These are phyloP conservation scores for Lachancea fermentati DNA, from an alignment of 805 yeast genomes.

Conservation along the genomic window DNA sequence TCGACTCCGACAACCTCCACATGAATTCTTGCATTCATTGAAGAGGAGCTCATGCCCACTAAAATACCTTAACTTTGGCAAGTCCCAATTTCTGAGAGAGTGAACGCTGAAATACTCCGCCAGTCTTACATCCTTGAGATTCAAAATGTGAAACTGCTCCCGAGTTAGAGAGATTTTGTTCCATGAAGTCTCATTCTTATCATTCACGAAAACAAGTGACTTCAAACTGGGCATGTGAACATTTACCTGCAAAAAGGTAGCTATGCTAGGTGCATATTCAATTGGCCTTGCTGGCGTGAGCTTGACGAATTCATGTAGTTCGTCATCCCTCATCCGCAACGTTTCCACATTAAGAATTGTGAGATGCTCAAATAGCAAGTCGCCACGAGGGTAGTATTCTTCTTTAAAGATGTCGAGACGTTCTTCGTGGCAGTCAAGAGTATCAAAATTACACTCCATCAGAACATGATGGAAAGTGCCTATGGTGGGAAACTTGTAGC, in stretches of 20 bases:
- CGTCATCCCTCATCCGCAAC: neutral
- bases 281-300: too few relatives aligned
- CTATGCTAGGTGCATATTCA: neutral
- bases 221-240: neutral
- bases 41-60: constrained; percentile 25
- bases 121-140: neutral
- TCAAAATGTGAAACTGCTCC: neutral
- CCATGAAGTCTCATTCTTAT: neutral
- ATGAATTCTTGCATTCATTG: constrained; percentile 9
- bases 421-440: neutral
- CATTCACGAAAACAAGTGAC: neutral
- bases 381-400: neutral
- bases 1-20: neutral
- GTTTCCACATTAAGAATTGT: neutral
- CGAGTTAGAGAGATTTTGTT: neutral
- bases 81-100: constrained; percentile 23
- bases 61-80: constrained; percentile 17
- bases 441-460: neutral
- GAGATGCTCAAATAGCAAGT: neutral
- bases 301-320: neutral
- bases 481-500: neutral
- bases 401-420: neutral
- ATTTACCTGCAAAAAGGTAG: too few relatives aligned
- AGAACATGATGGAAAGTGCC: neutral
- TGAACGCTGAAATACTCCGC: constrained; percentile 19